Evolutionary conservation across 148 eudicot genomes (phyloP).

Genomic region (Gaultheria prostrata): DNA sequence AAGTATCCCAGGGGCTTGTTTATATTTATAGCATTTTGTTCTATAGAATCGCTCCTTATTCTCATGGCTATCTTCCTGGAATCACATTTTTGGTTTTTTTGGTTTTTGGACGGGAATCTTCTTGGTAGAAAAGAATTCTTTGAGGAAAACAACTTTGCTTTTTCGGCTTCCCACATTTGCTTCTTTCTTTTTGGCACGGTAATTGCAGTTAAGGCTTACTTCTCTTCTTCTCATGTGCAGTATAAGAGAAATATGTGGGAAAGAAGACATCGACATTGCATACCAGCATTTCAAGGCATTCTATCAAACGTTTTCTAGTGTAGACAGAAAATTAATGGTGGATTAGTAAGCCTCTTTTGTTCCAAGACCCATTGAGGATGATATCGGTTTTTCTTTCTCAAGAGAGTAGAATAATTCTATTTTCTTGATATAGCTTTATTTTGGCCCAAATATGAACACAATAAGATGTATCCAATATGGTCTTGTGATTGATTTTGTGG

Average conservation of each 20-base stretch:
- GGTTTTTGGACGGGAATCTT: not conserved
- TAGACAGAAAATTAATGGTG: constrained; percentile 59
- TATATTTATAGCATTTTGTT: not conserved
- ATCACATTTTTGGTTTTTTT: not conserved
- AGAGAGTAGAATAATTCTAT: not conserved
- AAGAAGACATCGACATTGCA: constrained; percentile 80
- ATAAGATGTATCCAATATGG: not conserved
- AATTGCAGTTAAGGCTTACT: not conserved
- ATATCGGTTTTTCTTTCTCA: not conserved
- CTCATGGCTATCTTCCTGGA: not conserved
- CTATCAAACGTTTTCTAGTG: constrained; percentile 69
- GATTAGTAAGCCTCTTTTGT: constrained; percentile 53
- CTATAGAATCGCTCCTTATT: not conserved
- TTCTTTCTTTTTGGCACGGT: not conserved
- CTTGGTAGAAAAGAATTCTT: not conserved
- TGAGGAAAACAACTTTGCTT: not conserved
- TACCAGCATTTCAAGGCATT: constrained; percentile 94
- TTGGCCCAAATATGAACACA: not conserved
- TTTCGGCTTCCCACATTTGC: not conserved
- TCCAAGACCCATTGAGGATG: not conserved
- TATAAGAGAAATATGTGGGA: constrained; percentile 88
- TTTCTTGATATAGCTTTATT: not conserved
- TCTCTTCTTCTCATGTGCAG: constrained; percentile 35
- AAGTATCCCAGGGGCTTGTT: not conserved
- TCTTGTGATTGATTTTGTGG: not conserved